phyloP scores from a whole-genome alignment of 139 green algal species.

The Deuterostichococcus epilithicus region DNA sequence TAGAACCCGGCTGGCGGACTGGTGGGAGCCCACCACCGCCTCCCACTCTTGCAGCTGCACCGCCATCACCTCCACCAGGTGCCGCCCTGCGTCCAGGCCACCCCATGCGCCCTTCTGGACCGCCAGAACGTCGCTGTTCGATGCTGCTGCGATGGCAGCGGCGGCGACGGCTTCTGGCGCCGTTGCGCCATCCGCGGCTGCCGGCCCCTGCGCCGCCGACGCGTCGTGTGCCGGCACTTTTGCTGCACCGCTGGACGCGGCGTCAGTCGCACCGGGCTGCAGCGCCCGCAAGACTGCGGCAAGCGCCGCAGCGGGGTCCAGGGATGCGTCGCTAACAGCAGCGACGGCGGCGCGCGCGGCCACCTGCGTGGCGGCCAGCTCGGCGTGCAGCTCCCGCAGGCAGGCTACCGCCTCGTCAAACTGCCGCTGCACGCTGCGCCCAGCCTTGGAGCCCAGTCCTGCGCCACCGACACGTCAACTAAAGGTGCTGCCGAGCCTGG shows the following conservation, averaged over 20 bases:
- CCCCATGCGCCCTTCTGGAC: too few species aligned
- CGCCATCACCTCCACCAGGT: conserved; percentile 17
- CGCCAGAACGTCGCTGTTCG: too few species aligned
- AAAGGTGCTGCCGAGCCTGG: neutral
- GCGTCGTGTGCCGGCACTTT: too few species aligned
- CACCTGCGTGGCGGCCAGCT: neutral
- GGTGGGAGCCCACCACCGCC: conserved; percentile 13
- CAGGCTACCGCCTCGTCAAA: conserved; percentile 39
- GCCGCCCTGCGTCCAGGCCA: neutral
- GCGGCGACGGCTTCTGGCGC: neutral
- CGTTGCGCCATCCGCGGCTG: neutral
- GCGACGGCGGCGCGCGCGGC: neutral
- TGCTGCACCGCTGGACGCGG: too few species aligned
- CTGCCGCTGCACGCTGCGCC: conserved; percentile 34
- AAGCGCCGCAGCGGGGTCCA: neutral
- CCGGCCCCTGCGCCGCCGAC: too few species aligned
- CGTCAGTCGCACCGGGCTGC: neutral
- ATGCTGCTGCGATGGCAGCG: neutral
- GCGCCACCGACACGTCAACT: conserved; percentile 3
- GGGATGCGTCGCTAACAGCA: neutral
- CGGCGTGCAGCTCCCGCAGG: neutral
- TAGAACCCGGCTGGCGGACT: conserved; percentile 43
- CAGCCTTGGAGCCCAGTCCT: conserved; percentile 29
- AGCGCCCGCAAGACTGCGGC: neutral
- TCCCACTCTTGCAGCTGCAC: conserved; percentile 40